A percentile compares a stretch with the other conserved stretches of the same genome.
Conservation (phyloP, 192 early-diverging fungal genomes). For the Podila verticillata region DNA sequence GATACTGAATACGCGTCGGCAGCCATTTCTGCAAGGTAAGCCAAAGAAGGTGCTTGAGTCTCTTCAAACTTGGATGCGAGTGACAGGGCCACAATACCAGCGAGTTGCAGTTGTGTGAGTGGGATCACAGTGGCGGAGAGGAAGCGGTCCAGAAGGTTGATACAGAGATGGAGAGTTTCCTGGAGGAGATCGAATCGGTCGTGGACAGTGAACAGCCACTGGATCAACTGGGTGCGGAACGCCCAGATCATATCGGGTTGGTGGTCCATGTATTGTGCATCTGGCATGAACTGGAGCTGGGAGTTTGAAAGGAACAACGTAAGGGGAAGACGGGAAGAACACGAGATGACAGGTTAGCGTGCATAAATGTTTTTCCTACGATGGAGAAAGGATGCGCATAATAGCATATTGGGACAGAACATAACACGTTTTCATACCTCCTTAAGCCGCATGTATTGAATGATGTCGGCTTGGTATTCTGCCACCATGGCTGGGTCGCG, state of each 20-base stretch:
- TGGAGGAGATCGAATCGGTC: constrained; percentile 66
- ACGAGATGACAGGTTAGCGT: too few relatives aligned
- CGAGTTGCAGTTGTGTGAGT: constrained; percentile 64
- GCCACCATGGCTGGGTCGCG: constrained; percentile 59
- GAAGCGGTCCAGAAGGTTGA: constrained; percentile 71
- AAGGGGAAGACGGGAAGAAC: not conserved
- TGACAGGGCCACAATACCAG: constrained; percentile 60
- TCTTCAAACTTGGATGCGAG: constrained; percentile 71
- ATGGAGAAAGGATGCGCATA: too few relatives aligned
- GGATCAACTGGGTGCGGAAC: constrained; percentile 61
- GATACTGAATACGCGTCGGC: constrained; percentile 55
- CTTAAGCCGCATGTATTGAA: constrained; percentile 68
- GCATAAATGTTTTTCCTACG: too few relatives aligned
- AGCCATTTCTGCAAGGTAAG: constrained; percentile 58
- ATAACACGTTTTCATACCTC: constrained; percentile 54
- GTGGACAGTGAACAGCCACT: constrained; percentile 69
- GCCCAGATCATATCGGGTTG: constrained; percentile 61
- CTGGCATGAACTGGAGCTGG: constrained; percentile 55
- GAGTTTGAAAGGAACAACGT: constrained; percentile 3
- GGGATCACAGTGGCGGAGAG: constrained; percentile 57
- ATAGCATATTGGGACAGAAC: too few relatives aligned
- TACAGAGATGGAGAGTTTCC: constrained; percentile 64
- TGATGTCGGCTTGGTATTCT: constrained; percentile 72
- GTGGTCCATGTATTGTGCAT: constrained; percentile 58
- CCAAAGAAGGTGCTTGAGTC: constrained; percentile 60